Base-by-base conservation (phyloP, 345 rosid genomes). In the Limnanthes douglasii region DNA sequence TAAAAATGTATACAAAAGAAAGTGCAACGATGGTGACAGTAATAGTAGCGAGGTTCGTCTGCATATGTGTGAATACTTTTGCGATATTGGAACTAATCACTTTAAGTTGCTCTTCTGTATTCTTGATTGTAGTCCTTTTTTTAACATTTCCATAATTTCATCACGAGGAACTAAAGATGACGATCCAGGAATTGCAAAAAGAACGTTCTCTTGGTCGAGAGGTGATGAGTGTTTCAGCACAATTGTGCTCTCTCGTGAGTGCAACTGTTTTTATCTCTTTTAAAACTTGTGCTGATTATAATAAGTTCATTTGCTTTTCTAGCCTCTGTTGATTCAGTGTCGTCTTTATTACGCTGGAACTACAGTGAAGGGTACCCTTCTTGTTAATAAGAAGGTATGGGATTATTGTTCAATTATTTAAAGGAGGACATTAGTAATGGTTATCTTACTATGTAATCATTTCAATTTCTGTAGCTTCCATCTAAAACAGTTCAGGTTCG, bases 291-390 rank as follows among this genome's bases (percentile, higher is more conserved):
- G n/a, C n/a, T n/a, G n/a, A n/a, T n/a, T n/a, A n/a, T n/a, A n/a
- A n/a, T n/a, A n/a, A n/a, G 21, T 50, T 24, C 24, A 15, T 20
- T 45, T 46, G 11, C 15, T 35, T 21, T 20, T 46, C 26, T 48
- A 86, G 97, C 94, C 94, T 61, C 53, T 82, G 60, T 49, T 88
- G 51, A 64, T 86, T 41, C 95, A 82, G 45, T 66, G 59, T 45
- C 85, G 95, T 31, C 70, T 82, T 53, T 86, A 70, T 58, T 15
- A 63, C 54, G 46, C 67, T 18, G 97, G 95, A 34, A 15, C 6
- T 36, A 93, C 97, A 21, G 52, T 67, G 34, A 86, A 86, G 51
- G 97, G 97, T 41, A 78, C 86, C 36, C 31, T 82, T 11, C 75
- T 86, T 8, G 45, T 82, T n/a, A 56, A 82, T 39, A 75, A 70